Percentiles rank a stretch among this genome's conserved stretches.
phyloP scores from a whole-genome alignment of 495 filamentous ascomycete species.

The Penicillium argentinense region DNA sequence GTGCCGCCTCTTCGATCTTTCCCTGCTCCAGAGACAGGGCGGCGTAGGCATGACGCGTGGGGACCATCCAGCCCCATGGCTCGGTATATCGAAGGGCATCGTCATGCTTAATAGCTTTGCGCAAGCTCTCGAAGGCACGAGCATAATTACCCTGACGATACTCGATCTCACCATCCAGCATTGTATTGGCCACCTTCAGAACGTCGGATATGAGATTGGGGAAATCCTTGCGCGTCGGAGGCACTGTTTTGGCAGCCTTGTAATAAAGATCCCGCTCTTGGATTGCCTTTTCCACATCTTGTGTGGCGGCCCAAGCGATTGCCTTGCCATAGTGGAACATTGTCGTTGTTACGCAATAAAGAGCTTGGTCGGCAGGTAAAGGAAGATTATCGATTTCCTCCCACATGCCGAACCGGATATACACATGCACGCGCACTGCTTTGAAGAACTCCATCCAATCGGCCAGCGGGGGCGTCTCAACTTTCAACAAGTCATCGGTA shows the following conservation, averaged over 20 bases:
- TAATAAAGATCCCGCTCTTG: slow-evolving; percentile 42
- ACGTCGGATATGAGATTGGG: slow-evolving; percentile 69
- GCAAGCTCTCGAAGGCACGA: slow-evolving; percentile 53
- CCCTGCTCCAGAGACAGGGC: slow-evolving; percentile 64
- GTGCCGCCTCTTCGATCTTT: slow-evolving; percentile 52
- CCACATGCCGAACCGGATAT: slow-evolving; percentile 63
- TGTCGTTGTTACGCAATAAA: slow-evolving; percentile 59
- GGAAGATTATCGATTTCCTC: slow-evolving; percentile 48
- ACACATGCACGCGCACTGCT: slow-evolving; percentile 58
- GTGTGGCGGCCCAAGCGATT: slow-evolving; percentile 54
- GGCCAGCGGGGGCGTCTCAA: slow-evolving; percentile 60
- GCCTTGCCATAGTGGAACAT: slow-evolving; percentile 60
- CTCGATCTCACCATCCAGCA: slow-evolving; percentile 67
- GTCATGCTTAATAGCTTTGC: slow-evolving; percentile 51
- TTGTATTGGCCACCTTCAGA: slow-evolving; percentile 53
- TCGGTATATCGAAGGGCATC: slow-evolving; percentile 61
- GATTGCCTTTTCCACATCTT: slow-evolving; percentile 43
- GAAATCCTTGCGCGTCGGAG: slow-evolving; percentile 47
- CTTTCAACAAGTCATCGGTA: slow-evolving; percentile 52
- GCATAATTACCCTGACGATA: slow-evolving; percentile 58
- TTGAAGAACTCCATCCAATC: slow-evolving; percentile 66
- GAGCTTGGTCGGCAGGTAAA: slow-evolving; percentile 44
- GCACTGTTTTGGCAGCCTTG: slow-evolving; percentile 43
- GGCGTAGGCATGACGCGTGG: slow-evolving; percentile 63
- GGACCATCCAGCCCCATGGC: slow-evolving; percentile 72